Evolutionary conservation across 805 yeast genomes (phyloP), one percentile per base, ranked within the genome.

Genomic region (Kuraishia ogatae): DNA sequence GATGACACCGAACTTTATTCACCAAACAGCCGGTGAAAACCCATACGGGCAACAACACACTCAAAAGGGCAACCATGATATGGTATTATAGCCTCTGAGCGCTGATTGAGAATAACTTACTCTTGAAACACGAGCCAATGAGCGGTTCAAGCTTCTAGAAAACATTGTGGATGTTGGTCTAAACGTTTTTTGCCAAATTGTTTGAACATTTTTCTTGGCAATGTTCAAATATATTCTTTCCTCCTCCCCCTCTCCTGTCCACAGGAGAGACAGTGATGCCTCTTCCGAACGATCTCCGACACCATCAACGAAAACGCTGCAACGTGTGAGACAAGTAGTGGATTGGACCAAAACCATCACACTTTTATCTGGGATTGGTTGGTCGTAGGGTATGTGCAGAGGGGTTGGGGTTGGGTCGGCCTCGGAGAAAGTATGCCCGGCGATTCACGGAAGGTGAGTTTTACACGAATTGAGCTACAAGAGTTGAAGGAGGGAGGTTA

Each of bases 91-190:
- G 10, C 5, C 10, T 26, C 47, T 26, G 53, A 20, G 50, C 7
- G 4, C 24, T 3, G 5, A 28, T 20, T 10, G 6, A 29, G 2
- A 7, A 21, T 10, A 48, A 54, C 55, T 23, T 50, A 53, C 57
- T 46, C 53, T 57, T 51, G 48, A 53, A 23, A 53, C 52, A 51
- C 50, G 53, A 35, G 53, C 49, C 56, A 55, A 50, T 29, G 56
- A 51, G 51, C 55, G 56, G 51, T 53, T 55, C 47, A 50, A 48
- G 29, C 20, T 47, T 54, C 53, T 57, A 5, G 58, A 54, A 47
- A 57, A 53, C 59, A 57, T 57, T 35, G 43, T 35, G 43, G 17
- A 35, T 35, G n/a, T 35, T 35, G 43, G 43, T 35, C 43, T 11
- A 35, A 17, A 35, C 43, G 4, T 3, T 4, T 7, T 35, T 35